phyloP scores from a whole-genome alignment of 148 eudicot genomes.

The Spergularia bocconei region DNA sequence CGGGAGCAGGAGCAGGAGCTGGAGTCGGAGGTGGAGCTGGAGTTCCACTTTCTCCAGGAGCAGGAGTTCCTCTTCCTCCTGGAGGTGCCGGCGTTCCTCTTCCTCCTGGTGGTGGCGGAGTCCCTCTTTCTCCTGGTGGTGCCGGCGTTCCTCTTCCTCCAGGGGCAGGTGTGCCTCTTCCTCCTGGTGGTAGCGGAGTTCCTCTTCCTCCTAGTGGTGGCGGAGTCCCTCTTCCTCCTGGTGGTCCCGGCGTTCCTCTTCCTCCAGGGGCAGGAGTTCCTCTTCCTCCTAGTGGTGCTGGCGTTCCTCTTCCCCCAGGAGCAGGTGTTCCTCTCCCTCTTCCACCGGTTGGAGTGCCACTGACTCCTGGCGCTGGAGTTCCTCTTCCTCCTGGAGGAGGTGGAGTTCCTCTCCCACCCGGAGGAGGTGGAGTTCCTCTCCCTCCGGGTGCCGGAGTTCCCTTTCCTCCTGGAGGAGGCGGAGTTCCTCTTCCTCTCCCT shows the following conservation, averaged over 20 bases:
- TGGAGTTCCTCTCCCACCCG: neutral
- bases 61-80: neutral
- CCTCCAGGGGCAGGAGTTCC: neutral
- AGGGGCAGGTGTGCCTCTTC: too few species aligned
- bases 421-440: neutral
- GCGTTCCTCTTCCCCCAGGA: too few species aligned
- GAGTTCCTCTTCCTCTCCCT: neutral
- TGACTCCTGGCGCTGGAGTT: too few species aligned
- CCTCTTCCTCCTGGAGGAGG: neutral
- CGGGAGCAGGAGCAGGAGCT: neutral
- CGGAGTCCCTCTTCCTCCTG: neutral
- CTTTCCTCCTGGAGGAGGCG: neutral
- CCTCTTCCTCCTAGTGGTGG: conserved; percentile 1
- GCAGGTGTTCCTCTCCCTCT: too few species aligned
- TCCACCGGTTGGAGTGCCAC: too few species aligned
- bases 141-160: neutral
- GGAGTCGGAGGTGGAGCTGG: too few species aligned
- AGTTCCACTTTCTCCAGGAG: too few species aligned
- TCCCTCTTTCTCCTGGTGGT: neutral
- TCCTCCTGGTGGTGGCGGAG: too few species aligned
- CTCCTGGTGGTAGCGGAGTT: neutral
- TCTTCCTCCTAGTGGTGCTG: neutral
- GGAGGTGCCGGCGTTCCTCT: neutral
- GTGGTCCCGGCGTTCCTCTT: neutral
- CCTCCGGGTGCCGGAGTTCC: neutral